These are phyloP conservation scores for Aspergillus sp. DNA, from an alignment of 2,329 filamentous ascomycete genomes.

Conservation along the genomic window DNA sequence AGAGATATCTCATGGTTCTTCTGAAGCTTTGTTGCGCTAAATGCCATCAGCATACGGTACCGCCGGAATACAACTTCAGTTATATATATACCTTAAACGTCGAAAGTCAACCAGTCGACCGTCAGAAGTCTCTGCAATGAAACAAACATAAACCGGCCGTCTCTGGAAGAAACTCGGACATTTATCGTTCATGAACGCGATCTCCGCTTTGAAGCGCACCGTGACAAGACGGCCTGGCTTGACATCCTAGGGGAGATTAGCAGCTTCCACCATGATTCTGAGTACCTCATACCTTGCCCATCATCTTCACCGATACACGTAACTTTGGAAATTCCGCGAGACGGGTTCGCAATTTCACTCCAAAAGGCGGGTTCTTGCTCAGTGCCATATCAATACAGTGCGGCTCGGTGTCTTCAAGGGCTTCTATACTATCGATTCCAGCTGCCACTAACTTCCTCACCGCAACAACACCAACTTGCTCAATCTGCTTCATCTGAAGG, in stretches of 20 bases:
- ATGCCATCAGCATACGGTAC: slow-evolving; percentile 22
- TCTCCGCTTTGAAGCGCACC: slow-evolving; percentile 63
- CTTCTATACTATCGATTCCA: slow-evolving; percentile 69
- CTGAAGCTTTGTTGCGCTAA: slow-evolving; percentile 64
- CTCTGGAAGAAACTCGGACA: slow-evolving; percentile 61
- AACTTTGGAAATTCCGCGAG: slow-evolving; percentile 72
- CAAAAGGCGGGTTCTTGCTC: slow-evolving; percentile 80
- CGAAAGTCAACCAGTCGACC: slow-evolving; percentile 69
- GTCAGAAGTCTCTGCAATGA: slow-evolving; percentile 70
- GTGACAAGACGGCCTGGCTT: slow-evolving; percentile 47
- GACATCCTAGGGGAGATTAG: slow-evolving; percentile 28
- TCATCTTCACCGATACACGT: slow-evolving; percentile 54
- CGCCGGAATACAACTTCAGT: background rate
- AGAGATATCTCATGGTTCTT: slow-evolving; percentile 62
- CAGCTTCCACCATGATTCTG: slow-evolving; percentile 5
- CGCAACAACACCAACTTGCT: slow-evolving; percentile 72
- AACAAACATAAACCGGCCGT: slow-evolving; percentile 67
- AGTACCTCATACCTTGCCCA: slow-evolving; percentile 45
- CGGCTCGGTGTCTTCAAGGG: slow-evolving; percentile 66
- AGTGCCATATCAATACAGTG: slow-evolving; percentile 74
- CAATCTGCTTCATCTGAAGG: slow-evolving; percentile 78
- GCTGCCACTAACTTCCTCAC: slow-evolving; percentile 71
- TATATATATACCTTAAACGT: slow-evolving; percentile 52
- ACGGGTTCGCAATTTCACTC: slow-evolving; percentile 64
- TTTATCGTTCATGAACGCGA: slow-evolving; percentile 71